Conservation (phyloP, 139 green algal species). For the Coelastrella sp. region DNA sequence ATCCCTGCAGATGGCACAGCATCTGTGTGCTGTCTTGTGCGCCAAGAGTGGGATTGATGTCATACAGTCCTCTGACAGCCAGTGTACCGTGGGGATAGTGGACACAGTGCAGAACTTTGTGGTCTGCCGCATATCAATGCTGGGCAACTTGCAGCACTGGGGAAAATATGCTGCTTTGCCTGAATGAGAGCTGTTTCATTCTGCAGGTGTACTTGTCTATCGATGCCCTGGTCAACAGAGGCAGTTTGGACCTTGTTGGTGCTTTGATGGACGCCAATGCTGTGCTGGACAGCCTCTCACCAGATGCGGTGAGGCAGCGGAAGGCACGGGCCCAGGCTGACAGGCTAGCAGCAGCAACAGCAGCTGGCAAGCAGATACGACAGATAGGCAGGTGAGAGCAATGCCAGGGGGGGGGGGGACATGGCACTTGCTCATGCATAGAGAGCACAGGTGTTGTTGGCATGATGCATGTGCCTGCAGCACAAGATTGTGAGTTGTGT, state of each 20-base stretch:
- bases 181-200: background rate
- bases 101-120: too few species aligned
- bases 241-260: conserved; percentile 34
- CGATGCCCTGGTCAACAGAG: conserved; percentile 21
- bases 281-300: conserved; percentile 26
- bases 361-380: background rate
- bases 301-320: conserved; percentile 23
- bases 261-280: conserved; percentile 34
- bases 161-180: too few species aligned
- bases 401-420: background rate
- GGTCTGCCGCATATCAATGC: too few species aligned
- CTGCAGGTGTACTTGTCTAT: conserved; percentile 42
- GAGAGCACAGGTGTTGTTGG: background rate
- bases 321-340: conserved; percentile 14
- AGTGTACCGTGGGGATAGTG: too few species aligned
- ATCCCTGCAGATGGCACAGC: background rate
- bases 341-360: conserved; percentile 2
- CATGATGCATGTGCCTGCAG: background rate
- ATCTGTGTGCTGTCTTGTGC: too few species aligned
- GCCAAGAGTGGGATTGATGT: too few species aligned
- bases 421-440: background rate
- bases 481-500: too few species aligned
- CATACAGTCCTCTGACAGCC: too few species aligned
- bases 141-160: too few species aligned
- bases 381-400: conserved; percentile 18